Evolutionary conservation across 148 eudicot species (phyloP), one percentile per base, ranked within the genome.

Genomic region (Pouteria glomerata): DNA sequence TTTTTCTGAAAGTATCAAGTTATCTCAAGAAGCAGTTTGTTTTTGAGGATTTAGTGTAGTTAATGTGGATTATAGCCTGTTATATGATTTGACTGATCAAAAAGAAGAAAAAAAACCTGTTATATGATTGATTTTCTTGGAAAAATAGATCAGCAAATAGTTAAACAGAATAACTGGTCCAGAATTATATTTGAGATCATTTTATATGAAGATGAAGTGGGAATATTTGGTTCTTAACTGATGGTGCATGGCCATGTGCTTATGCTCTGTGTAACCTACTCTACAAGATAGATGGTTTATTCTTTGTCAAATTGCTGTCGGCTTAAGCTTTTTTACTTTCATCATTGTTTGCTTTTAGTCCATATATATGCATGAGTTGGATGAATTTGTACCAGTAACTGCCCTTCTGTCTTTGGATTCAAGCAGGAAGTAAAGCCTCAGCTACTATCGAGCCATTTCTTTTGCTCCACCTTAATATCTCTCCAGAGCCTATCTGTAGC

Each of bases 371-470:
- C n/a, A n/a, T n/a, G n/a, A n/a, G n/a, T n/a, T n/a, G n/a, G n/a
- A n/a, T n/a, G n/a, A n/a, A n/a, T n/a, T n/a, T n/a, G n/a, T n/a
- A n/a, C n/a, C n/a, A n/a, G n/a, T n/a, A 48, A 6, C 23, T 50
- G 6, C 31, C 39, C 8, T 31, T 60, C 23, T 66, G 23, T 61
- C 26, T 37, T 13, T 42, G 63, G 45, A 4, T 59, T 59, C 27
- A 33, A 57, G 57, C 85, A 94, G 98, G 97, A 71, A 94, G 74
- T 76, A 94, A 84, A 80, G 86, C 83, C 48, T 94, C 98, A 61
- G 96, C 87, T 45, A 94, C 98, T 63, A 73, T 89, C 61, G 93
- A 94, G 48, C 98, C 96, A 69, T 94, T 86, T 82, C 85, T 88
- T 33, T 80, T 88, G 74, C 89, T 88, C 55, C 92, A 88, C 68